Evolutionary conservation across 768 basidiomycete genomes (phyloP), one percentile per base, ranked within the genome.

Genomic region (Inosperma sp.): DNA sequence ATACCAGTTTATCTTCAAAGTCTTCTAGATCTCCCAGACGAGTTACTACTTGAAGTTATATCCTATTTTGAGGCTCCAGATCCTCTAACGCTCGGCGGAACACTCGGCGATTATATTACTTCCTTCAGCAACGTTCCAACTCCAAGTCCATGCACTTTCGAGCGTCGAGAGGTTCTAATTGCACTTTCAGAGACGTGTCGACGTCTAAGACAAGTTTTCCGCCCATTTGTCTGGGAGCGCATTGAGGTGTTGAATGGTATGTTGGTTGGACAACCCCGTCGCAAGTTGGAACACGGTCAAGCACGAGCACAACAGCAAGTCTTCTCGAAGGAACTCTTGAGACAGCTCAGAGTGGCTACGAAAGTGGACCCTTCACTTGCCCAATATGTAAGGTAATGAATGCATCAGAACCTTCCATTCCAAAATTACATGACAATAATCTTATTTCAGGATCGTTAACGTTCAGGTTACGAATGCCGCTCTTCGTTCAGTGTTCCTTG

Each of bases 281-380:
- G 29, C 9, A 4, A 19, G 39, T 4, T 3, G 3, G 1, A 10
- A 8, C n/a, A 31, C 8, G 8, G 8, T 31, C 13, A 19, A 21
- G 16, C 34, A 29, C 3, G 21, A 2, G 17, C 14, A 22, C 21
- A 13, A 33, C 19, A 6, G 8, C 30, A 17, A 21, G 17, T 30
- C 3, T 50, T 42, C 22, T 13, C 49, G 12, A 22, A 41, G 12
- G 49, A 50, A 26, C 33, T 50, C 21, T 12, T 42, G 13, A 39
- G 49, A n/a, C 49, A 50, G 22, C 49, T 50, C 30, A 26, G 29
- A 9, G 29, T 47, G n/a, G 45, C 34, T 5, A 47, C 29, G 5
- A 34, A 34, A 7, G 25, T 30, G n/a, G 16, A 49, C 13, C 48
- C 48, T 12, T 5, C 16, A 4, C 48, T 49, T 29, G 48, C 39